Base-by-base conservation (phyloP, 805 yeast genomes). In the Clavispora carvajalis region DNA sequence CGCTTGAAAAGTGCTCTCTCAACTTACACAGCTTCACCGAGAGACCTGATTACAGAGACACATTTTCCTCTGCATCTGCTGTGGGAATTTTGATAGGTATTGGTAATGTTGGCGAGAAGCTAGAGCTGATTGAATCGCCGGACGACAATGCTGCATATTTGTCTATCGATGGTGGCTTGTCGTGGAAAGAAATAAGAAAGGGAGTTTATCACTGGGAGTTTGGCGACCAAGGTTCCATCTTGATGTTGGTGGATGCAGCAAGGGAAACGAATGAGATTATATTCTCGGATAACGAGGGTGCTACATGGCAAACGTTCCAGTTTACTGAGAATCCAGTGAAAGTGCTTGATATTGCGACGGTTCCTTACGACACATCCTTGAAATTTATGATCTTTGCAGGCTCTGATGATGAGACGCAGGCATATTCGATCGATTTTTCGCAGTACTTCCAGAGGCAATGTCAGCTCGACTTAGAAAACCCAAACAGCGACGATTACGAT, bases 1-100 rank as follows among this genome's bases (percentile, higher is more conserved):
- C 78, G 3, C 51, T 80, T 12, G 73, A 71, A 2, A 71, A 77
- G 35, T 91, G 97, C 52, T 80, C 95, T 0, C 73, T 91, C 52
- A 84, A 91, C 57, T 61, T 91, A 35, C 97, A 89, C 58, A 95
- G 98, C 0, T 90, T 76, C 59, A 90, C 97, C 1, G 97, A 91
- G 59, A 73, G 96, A 48, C 63, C 65, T 3, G 97, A 90, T 58
- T 73, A 76, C 40, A 75, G 96, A 52, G 97, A 91, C 55, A 82
- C 95, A 0, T 86, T 69, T 51, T 84, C 95, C 0, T 89, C 98
- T 0, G 80, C 86, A 0, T 82, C 96, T 8, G 98, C 98, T 0
- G 72, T 83, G 15, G 99, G 99, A 1, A 64, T 89, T 64, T 63
- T 91, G 74, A 69, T 93, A 49, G 97, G 85, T n/a, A 78, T 85